These are phyloP conservation scores for Metschnikowia gruessii DNA, from an alignment of 805 yeast genomes.

Conservation along the genomic window DNA sequence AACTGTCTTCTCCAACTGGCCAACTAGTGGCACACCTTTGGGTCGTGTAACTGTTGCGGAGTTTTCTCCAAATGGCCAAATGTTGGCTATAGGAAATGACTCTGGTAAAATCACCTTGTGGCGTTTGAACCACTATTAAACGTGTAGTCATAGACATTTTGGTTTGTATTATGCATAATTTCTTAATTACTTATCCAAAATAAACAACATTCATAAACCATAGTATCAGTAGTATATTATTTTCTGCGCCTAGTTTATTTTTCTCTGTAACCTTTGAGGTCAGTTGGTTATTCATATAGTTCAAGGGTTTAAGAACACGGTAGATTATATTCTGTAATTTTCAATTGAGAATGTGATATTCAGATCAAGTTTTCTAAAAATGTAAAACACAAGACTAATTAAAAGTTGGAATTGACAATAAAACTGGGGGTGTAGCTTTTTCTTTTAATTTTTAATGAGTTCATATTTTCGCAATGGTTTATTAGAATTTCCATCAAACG, in stretches of 20 bases:
- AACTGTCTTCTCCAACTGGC: constrained; percentile 91
- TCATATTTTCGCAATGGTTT: too few species aligned
- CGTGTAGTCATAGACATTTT: background rate
- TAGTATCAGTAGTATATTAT: background rate
- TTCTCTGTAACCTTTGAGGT: too few species aligned
- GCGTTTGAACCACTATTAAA: constrained; percentile 77
- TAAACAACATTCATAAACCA: background rate
- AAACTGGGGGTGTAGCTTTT: too few species aligned
- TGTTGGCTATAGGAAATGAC: constrained; percentile 87
- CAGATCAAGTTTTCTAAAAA: too few species aligned
- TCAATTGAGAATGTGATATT: too few species aligned
- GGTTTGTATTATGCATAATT: background rate
- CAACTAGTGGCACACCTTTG: constrained; percentile 92
- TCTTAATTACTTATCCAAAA: background rate
- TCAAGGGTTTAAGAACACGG: too few species aligned
- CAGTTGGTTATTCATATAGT: too few species aligned
- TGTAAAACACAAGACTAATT: too few species aligned
- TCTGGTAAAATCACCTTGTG: constrained; percentile 88
- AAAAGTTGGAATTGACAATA: too few species aligned
- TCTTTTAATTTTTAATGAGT: too few species aligned
- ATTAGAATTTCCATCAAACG: too few species aligned
- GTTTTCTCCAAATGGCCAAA: constrained; percentile 77
- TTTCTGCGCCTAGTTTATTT: background rate
- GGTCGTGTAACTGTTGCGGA: constrained; percentile 85
- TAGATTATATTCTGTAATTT: too few species aligned